phyloP scores from a whole-genome alignment of 2,329 filamentous ascomycete genomes.

The Ophiocordyceps camponoti-leonardi region DNA sequence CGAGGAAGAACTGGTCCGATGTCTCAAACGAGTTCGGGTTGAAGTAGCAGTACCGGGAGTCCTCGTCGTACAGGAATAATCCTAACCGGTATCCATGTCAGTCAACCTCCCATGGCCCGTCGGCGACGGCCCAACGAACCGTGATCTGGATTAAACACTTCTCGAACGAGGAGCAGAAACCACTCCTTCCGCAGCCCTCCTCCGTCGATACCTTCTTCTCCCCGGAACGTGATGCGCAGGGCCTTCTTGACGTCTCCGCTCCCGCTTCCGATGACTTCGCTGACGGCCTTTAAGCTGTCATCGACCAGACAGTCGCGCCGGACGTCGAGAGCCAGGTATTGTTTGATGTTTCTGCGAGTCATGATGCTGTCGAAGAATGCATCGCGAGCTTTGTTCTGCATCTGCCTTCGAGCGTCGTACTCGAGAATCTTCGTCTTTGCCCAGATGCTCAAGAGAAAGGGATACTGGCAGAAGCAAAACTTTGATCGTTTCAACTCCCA shows the following conservation, averaged over 20 bases:
- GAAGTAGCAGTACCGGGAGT: constrained; percentile 84
- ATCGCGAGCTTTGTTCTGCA: constrained; percentile 75
- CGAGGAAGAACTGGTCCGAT: constrained; percentile 79
- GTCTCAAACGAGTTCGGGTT: constrained; percentile 82
- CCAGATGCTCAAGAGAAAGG: constrained; percentile 81
- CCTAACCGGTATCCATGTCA: constrained; percentile 28
- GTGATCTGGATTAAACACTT: constrained; percentile 82
- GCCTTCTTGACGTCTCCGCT: constrained; percentile 83
- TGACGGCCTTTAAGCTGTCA: constrained; percentile 71
- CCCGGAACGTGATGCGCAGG: constrained; percentile 66
- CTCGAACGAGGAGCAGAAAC: constrained; percentile 75
- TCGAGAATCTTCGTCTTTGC: constrained; percentile 85
- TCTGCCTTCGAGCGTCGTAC: constrained; percentile 73
- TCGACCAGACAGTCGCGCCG: constrained; percentile 76
- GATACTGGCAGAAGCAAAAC: constrained; percentile 85
- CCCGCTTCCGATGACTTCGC: constrained; percentile 65
- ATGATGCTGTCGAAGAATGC: constrained; percentile 85
- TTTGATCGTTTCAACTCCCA: constrained; percentile 63
- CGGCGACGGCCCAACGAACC: constrained; percentile 32
- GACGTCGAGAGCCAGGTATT: constrained; percentile 62
- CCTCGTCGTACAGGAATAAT: constrained; percentile 85
- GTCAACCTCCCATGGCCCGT: constrained; percentile 1
- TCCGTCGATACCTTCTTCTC: constrained; percentile 82
- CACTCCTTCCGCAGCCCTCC: constrained; percentile 86
- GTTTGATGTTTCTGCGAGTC: constrained; percentile 53